Evolutionary conservation across 495 filamentous ascomycete species (phyloP).

Genomic region (Penicillium maclennaniae): DNA sequence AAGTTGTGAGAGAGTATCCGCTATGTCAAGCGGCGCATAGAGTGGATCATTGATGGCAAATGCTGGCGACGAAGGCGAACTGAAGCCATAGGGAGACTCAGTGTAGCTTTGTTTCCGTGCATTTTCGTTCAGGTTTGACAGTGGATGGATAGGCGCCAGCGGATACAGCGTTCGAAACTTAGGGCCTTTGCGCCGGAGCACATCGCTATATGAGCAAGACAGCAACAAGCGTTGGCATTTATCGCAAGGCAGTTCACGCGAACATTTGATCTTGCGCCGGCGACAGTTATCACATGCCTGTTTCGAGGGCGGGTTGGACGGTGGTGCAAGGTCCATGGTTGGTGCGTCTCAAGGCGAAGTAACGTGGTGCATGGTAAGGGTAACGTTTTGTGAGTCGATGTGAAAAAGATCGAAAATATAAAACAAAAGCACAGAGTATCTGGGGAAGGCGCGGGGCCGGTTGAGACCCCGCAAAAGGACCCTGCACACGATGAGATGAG

Average conservation of each 20-base stretch:
- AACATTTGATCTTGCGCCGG: slow-evolving; percentile 45
- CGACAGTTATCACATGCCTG: slow-evolving; percentile 48
- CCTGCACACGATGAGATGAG: slow-evolving; percentile 12
- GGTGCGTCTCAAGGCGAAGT: neutral
- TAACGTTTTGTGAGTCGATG: neutral
- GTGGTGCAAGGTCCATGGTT: slow-evolving; percentile 23
- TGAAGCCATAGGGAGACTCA: slow-evolving; percentile 21
- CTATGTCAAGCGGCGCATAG: slow-evolving; percentile 22
- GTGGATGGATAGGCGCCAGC: slow-evolving; percentile 39
- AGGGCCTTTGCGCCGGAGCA: slow-evolving; percentile 43
- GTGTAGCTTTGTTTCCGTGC: slow-evolving; percentile 15
- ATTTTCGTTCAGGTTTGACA: slow-evolving; percentile 22
- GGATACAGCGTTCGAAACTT: slow-evolving; percentile 46
- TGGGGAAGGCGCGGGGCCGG: slow-evolving; percentile 23
- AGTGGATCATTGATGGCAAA: slow-evolving; percentile 24
- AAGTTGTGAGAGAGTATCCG: slow-evolving; percentile 28
- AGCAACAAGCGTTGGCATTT: slow-evolving; percentile 44
- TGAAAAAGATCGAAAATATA: neutral
- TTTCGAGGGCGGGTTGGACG: slow-evolving; percentile 27
- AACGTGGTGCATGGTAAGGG: slow-evolving; percentile 7
- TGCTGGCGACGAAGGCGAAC: slow-evolving; percentile 30
- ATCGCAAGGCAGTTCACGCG: slow-evolving; percentile 41
- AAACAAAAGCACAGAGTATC: slow-evolving; percentile 10
- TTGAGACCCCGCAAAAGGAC: slow-evolving; percentile 19
- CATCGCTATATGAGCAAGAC: slow-evolving; percentile 45